Percentiles rank a stretch among this genome's conserved stretches.
These are phyloP conservation scores for Saturnispora kantuleensis DNA, from an alignment of 805 yeast genomes.

Conservation along the genomic window DNA sequence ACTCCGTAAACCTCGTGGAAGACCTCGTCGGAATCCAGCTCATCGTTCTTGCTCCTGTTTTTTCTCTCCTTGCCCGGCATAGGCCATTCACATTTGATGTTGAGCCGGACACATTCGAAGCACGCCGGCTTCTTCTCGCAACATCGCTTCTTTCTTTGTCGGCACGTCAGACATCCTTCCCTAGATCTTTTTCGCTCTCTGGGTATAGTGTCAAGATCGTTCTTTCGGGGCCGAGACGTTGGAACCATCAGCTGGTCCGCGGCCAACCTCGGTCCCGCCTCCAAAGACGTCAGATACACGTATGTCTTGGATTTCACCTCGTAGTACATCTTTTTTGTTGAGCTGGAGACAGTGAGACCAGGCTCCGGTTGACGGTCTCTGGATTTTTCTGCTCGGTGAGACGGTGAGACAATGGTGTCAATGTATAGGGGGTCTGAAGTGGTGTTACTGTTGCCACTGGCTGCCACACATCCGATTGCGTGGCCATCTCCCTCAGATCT, in stretches of 20 bases:
- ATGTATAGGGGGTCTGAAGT: too few relatives aligned
- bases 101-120: constrained; percentile 54
- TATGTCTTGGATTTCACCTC: background rate
- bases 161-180: constrained; percentile 71
- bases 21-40: constrained; percentile 41
- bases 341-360: background rate
- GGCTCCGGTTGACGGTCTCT: background rate
- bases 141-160: constrained; percentile 69
- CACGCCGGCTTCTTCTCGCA: constrained; percentile 64
- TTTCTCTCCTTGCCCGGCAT: constrained; percentile 57
- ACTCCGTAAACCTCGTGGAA: constrained; percentile 47
- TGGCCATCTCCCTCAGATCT: too few relatives aligned
- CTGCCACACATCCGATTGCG: too few relatives aligned
- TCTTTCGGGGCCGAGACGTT: too few relatives aligned
- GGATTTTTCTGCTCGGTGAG: too few relatives aligned
- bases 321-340: background rate
- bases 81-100: constrained; percentile 66
- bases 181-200: constrained; percentile 43
- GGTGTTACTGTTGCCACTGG: too few relatives aligned
- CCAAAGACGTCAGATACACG: background rate
- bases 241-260: too few relatives aligned
- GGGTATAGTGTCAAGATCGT: background rate
- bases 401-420: too few relatives aligned
- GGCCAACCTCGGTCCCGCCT: background rate
- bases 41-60: constrained; percentile 40